Conservation (phyloP, 2,329 filamentous ascomycete genomes). For the Aspergillus uvarum region DNA sequence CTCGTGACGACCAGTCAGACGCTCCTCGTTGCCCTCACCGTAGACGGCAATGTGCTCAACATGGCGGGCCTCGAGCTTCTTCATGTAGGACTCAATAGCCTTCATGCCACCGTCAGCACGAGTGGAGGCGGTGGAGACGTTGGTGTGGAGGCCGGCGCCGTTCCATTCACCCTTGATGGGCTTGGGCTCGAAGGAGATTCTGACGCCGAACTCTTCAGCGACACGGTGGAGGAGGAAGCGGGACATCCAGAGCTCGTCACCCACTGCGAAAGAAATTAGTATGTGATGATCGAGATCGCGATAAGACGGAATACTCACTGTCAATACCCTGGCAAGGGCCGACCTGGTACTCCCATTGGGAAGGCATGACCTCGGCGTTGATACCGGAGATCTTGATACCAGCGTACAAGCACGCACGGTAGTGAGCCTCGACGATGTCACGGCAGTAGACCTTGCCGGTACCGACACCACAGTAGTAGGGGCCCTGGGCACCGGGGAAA, state of each 20-base stretch:
- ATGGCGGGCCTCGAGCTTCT: slow-evolving; percentile 78
- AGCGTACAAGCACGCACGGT: slow-evolving; percentile 85
- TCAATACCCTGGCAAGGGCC: slow-evolving; percentile 84
- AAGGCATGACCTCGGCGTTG: slow-evolving; percentile 98
- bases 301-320: slow-evolving; percentile 55
- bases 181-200: slow-evolving; percentile 95
- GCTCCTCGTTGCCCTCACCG: slow-evolving; percentile 91
- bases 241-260: slow-evolving; percentile 94
- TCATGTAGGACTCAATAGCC: slow-evolving; percentile 81
- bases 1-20: slow-evolving; percentile 91
- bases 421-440: slow-evolving; percentile 95
- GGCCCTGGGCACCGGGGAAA: slow-evolving; percentile 88
- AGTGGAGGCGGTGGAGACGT: slow-evolving; percentile 90
- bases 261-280: slow-evolving; percentile 58
- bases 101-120: slow-evolving; percentile 92
- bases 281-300: background rate
- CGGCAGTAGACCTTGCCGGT: slow-evolving; percentile 96
- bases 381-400: slow-evolving; percentile 94
- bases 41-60: slow-evolving; percentile 88
- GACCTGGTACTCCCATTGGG: slow-evolving; percentile 98
- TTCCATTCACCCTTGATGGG: slow-evolving; percentile 96
- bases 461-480: slow-evolving; percentile 98
- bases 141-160: slow-evolving; percentile 88
- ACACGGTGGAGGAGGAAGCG: slow-evolving; percentile 87
- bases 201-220: slow-evolving; percentile 93